phyloP scores from a whole-genome alignment of 345 rosid genomes.

The Gossypium ekmanianum region DNA sequence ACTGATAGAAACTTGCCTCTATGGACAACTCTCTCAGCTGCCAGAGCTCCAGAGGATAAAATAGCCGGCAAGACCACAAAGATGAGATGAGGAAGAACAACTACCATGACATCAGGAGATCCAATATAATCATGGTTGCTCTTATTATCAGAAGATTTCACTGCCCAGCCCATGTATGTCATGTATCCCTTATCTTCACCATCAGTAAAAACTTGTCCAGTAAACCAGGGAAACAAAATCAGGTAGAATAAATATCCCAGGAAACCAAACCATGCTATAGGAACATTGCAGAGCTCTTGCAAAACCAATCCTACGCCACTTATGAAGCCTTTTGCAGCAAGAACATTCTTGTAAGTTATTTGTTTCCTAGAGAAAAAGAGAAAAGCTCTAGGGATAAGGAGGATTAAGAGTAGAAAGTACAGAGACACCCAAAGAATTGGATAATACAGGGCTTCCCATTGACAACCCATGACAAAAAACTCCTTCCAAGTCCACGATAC shows the following conservation, averaged over 20 bases:
- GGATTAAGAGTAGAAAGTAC: constrained; percentile 37
- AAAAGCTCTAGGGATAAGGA: constrained; percentile 57
- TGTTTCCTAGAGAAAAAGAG: constrained; percentile 46
- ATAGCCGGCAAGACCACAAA: constrained; percentile 65
- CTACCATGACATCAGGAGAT: constrained; percentile 75
- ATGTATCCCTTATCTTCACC: constrained; percentile 54
- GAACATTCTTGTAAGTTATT: constrained; percentile 48
- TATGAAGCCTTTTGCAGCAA: constrained; percentile 41
- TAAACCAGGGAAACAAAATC: constrained; percentile 68
- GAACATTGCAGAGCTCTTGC: constrained; percentile 67
- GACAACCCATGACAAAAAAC: constrained; percentile 80
- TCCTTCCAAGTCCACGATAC: constrained; percentile 93
- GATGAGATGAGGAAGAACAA: constrained; percentile 75
- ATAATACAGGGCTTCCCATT: constrained; percentile 70
- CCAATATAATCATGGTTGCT: constrained; percentile 54
- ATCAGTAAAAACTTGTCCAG: constrained; percentile 63
- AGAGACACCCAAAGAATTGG: constrained; percentile 62
- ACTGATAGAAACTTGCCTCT: constrained; percentile 46
- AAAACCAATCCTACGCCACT: constrained; percentile 54
- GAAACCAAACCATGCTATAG: constrained; percentile 58
- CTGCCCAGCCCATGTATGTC: constrained; percentile 87
- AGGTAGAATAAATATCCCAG: constrained; percentile 62
- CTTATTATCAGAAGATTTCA: constrained; percentile 29
- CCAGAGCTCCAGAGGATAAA: constrained; percentile 47
- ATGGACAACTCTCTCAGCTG: constrained; percentile 62